Base-by-base conservation (phyloP, 1,284 basidiomycete species). In the Athelia sp. region DNA sequence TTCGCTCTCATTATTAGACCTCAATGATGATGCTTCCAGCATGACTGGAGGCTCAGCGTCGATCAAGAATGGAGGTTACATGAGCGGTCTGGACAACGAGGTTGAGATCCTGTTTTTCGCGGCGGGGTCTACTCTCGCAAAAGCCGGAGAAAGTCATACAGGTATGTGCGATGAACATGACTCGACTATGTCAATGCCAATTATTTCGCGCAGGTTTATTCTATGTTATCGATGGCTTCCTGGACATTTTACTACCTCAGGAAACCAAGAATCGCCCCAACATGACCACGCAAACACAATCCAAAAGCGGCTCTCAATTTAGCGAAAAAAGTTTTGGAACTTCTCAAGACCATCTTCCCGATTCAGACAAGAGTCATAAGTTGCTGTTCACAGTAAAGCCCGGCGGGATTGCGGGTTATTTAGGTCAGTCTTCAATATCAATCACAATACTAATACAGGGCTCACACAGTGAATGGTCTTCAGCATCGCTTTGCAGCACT, bases 351-450 rank as follows among this genome's bases (percentile, higher is more conserved):
- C 54, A 55, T 29, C 59, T 59, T 29, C 43, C 22, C 11, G 23
- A 49, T 49, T 58, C 36, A 24, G 58, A 55, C 17, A 62, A 65
- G 32, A 53, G 54, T 6, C 65, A 75, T 50, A 89, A 90, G 61
- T 78, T 87, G 18, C 74, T 99, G 24, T 99, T 96, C 67, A 96
- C 90, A 1, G 90, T 98, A 21, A 97, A 96, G 60, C 88, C 93
- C n/a, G 96, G 96, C 50, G 96, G 97, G 0, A 96, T 99, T 49
- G 96, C 96, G 2, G 97, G 97, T 3, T 99, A 99, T 66, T 77
- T 99, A n/a, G 82, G 87, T 88, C 55, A 53, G 74, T 59, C 1
- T 68, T 46, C 62, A 48, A 18, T 36, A 14, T 21, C 19, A 10
- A 34, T 18, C 17, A 24, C 19, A n/a, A n/a, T n/a, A n/a, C n/a